Evolutionary conservation across 345 rosid genomes (phyloP).

Genomic region (Citrus glauca): DNA sequence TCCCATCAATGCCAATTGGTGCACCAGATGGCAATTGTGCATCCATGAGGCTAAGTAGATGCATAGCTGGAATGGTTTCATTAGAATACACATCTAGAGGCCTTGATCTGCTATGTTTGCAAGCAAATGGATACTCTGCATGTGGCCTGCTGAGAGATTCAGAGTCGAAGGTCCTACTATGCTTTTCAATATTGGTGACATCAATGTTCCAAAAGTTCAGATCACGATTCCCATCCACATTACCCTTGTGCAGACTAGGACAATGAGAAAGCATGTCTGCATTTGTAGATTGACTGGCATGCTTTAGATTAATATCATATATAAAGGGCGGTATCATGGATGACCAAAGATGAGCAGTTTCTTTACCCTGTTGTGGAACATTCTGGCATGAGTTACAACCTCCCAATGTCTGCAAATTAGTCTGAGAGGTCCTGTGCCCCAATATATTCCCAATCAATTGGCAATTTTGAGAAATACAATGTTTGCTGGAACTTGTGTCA

Average conservation of each 20-base stretch:
- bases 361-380: slow-evolving; percentile 43
- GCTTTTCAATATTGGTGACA: slow-evolving; percentile 40
- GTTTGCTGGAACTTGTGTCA: slow-evolving; percentile 33
- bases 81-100: slow-evolving; percentile 54
- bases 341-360: slow-evolving; percentile 44
- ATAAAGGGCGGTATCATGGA: slow-evolving; percentile 45
- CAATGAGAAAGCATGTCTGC: slow-evolving; percentile 26
- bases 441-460: slow-evolving; percentile 44
- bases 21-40: slow-evolving; percentile 51
- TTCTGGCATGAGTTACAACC: slow-evolving; percentile 44
- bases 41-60: slow-evolving; percentile 91
- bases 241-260: slow-evolving; percentile 30
- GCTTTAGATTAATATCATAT: slow-evolving; percentile 31
- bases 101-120: slow-evolving; percentile 47
- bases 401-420: slow-evolving; percentile 30
- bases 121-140: slow-evolving; percentile 42
- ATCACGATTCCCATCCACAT: slow-evolving; percentile 25
- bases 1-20: slow-evolving; percentile 40
- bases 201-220: slow-evolving; percentile 34
- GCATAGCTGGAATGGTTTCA: slow-evolving; percentile 87
- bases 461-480: slow-evolving; percentile 32
- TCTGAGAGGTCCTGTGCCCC: slow-evolving; percentile 35
- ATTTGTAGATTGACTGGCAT: slow-evolving; percentile 31
- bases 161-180: slow-evolving; percentile 38
- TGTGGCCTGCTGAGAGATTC: slow-evolving; percentile 26